Conservation (phyloP, 202 grass and related monocot genomes). For the Dendrocalamus latiflorus region DNA sequence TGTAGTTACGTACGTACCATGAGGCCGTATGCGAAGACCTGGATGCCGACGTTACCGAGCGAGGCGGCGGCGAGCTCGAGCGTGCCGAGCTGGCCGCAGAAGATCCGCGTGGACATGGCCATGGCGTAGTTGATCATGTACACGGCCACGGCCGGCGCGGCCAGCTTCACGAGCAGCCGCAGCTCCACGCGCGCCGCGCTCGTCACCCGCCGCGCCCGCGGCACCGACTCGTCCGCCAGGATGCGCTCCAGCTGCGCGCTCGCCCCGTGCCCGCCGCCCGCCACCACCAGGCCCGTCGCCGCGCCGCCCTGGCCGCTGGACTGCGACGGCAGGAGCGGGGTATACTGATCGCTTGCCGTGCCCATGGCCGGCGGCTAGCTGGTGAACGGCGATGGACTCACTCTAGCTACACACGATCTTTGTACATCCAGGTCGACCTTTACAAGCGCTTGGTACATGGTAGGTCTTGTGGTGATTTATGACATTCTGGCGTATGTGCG, state of each 20-base stretch:
- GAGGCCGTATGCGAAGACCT: conserved; percentile 73
- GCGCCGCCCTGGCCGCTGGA: neutral
- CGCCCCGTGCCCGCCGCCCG: neutral
- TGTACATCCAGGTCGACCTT: neutral
- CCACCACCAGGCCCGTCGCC: neutral
- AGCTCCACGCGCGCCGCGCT: conserved; percentile 29
- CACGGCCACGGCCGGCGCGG: conserved; percentile 23
- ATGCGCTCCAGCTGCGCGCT: conserved; percentile 42
- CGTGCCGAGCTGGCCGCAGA: conserved; percentile 54
- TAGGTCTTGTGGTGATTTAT: neutral
- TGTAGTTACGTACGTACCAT: conserved; percentile 42
- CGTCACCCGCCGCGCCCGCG: conserved; percentile 9
- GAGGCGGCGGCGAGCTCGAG: conserved; percentile 76
- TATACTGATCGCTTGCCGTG: neutral
- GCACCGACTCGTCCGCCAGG: conserved; percentile 33
- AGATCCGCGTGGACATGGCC: conserved; percentile 55
- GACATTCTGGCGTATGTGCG: neutral
- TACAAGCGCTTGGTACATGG: neutral
- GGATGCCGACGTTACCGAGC: conserved; percentile 76
- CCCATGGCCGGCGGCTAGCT: neutral
- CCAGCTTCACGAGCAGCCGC: conserved; percentile 26
- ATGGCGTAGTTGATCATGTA: conserved; percentile 65
- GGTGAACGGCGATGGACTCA: too few relatives aligned
- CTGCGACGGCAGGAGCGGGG: neutral
- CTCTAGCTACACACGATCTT: neutral